phyloP scores from a whole-genome alignment of 306 rosid species.

The Cucurbita argyrosperma region DNA sequence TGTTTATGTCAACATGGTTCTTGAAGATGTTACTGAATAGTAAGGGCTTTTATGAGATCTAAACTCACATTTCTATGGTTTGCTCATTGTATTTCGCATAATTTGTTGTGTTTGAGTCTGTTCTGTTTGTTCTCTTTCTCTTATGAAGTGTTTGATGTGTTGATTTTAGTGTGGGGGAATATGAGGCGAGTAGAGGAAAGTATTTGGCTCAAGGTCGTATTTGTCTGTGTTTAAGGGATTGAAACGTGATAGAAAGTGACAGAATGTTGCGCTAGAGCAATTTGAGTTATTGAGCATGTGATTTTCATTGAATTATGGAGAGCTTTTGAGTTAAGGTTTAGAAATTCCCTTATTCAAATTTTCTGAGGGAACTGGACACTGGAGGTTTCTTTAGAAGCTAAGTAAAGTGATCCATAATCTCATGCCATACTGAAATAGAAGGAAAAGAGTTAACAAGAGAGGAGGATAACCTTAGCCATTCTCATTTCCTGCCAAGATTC shows the following conservation, averaged over 20 bases:
- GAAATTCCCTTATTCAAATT: neutral
- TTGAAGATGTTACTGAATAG: conserved; percentile 97
- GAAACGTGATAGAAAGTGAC: neutral
- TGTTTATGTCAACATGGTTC: conserved; percentile 96
- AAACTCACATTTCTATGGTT: neutral
- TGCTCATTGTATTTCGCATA: neutral
- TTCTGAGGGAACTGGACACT: neutral
- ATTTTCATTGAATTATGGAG: neutral
- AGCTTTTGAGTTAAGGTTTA: neutral
- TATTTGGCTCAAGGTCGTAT: neutral
- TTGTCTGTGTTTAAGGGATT: neutral
- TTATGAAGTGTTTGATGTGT: neutral
- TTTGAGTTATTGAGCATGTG: neutral
- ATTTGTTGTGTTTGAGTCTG: neutral
- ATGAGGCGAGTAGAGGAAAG: neutral
- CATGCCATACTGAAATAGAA: neutral
- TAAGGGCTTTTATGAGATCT: conserved; percentile 21
- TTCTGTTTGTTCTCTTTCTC: neutral
- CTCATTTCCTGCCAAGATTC: neutral
- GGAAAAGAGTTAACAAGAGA: neutral
- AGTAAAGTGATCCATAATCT: neutral
- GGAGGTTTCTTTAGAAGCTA: neutral
- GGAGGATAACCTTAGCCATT: neutral
- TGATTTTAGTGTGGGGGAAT: neutral
- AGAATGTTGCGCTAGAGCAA: neutral